phyloP scores from a whole-genome alignment of 2,329 filamentous ascomycete genomes.

The Shiraia bambusicola region DNA sequence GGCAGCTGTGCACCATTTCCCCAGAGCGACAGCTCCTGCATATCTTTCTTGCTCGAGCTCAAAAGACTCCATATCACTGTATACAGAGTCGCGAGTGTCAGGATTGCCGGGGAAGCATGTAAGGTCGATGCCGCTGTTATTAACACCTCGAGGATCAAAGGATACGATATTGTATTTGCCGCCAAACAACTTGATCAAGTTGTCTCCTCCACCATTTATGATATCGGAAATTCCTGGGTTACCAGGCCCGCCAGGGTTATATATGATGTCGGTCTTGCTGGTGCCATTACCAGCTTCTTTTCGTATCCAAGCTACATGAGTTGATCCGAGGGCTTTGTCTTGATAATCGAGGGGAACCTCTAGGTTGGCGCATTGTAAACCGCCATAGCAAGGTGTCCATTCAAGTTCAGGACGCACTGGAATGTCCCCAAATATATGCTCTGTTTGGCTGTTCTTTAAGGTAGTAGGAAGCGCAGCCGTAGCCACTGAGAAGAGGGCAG shows the following conservation, averaged over 20 bases:
- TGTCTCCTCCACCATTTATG: constrained; percentile 9
- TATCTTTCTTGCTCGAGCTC: constrained; percentile 2
- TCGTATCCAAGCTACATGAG: constrained; percentile 16
- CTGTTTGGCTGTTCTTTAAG: not conserved
- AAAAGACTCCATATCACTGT: not conserved
- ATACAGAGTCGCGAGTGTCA: constrained; percentile 6
- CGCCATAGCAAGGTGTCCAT: constrained; percentile 13
- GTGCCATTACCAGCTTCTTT: constrained; percentile 7
- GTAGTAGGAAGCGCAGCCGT: constrained; percentile 2
- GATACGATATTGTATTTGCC: constrained; percentile 25
- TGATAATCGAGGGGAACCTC: constrained; percentile 19
- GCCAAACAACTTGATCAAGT: constrained; percentile 10
- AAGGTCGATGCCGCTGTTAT: constrained; percentile 13
- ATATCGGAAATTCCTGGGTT: constrained; percentile 32
- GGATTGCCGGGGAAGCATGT: constrained; percentile 21
- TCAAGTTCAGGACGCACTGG: constrained; percentile 10
- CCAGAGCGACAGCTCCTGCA: constrained; percentile 4
- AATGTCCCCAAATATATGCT: constrained; percentile 9
- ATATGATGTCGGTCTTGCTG: constrained; percentile 8
- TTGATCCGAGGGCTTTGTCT: constrained; percentile 8
- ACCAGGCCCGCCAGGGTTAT: constrained; percentile 30
- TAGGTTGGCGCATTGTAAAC: constrained; percentile 12
- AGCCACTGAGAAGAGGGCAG: not conserved
- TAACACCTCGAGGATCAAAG: constrained; percentile 36
- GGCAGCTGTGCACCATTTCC: constrained; percentile 8